Evolutionary conservation across 768 basidiomycete species (phyloP), one percentile per base, ranked within the genome.

Genomic region (Mycena crocata): DNA sequence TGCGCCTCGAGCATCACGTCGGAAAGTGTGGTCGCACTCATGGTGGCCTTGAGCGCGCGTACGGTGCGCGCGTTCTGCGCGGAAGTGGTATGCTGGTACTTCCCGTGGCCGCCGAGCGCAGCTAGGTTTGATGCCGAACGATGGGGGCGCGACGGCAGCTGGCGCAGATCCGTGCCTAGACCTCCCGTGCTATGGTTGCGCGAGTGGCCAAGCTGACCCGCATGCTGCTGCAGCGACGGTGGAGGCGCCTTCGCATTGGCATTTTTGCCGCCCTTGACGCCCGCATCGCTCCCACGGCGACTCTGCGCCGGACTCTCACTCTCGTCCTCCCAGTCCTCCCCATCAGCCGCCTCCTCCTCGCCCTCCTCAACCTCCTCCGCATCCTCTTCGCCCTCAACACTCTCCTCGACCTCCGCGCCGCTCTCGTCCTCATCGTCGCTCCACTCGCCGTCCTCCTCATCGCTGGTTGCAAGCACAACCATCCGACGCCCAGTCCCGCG

Each of bases 51-150:
- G 12, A 67, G 56, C 32, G 66, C 66, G 28, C 48, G 45, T 34
- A 9, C 31, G 15, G 66, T 67, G 40, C 66, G 66, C 31, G 66
- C 66, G 45, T 67, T 67, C 34, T 67, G 60, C n/a, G 45, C 66
- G 28, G 45, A 45, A 30, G 66, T 34, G 8, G 60, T 62, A 34
- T 62, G 66, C 24, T 32, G 28, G 13, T 46, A 35, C 55, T 57
- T 57, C 86, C 88, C 72, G 87, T 85, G 2, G 82, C 87, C 55
- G 3, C 70, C 74, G 24, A 77, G 69, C 28, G 71, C 26, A 15
- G 64, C 64, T 14, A 70, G 64, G 35, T 70, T 56, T 19, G 49
- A 50, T 14, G 65, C 39, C 7, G 69, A 66, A 17, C 69, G 69
- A 32, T 66, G 69, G 2, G 67, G 64, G 14, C 68, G 71, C 6